Base-by-base conservation (phyloP, 192 early-diverging fungal species). In the Coemansia sp. region DNA sequence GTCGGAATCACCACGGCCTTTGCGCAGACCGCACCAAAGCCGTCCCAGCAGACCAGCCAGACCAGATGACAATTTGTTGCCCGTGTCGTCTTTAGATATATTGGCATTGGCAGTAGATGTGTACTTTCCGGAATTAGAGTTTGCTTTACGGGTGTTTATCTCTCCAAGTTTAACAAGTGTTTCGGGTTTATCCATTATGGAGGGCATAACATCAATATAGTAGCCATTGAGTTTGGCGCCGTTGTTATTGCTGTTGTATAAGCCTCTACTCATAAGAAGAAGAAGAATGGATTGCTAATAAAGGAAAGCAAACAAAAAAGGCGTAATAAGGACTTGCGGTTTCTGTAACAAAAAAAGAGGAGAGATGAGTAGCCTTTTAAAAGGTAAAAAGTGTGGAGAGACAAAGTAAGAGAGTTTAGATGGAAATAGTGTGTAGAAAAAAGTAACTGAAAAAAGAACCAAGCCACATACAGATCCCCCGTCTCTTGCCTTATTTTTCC, bases 181-280 rank as follows among this genome's bases (percentile, higher is more conserved):
- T 48, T 57, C 65, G 32, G 42, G 40, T 10, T 76, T 64, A 37
- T 71, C 66, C 45, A 61, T 54, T 58, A 42, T 77, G 23, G 56
- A 56, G 39, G 71, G 71, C 71, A 73, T 64, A 50, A 43, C 64
- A 42, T 73, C 53, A 40, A 49, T 65, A 65, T 72, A 72, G 23
- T 52, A 18, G 53, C 56, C 19, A 41, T 59, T 15, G 39, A 41
- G 16, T 16, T 59, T 43, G 61, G 23, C 7, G 5, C 8, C 45
- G 61, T 37, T 9, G 19, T 43, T 59, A 43, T 10, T 11, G 5
- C 8, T 62, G 61, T 37, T 9, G 19, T 43, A 39, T 16, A 13
- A 16, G 39, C 57, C 57, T 9, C 59, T 67, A 26, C 65, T 67
- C 65, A 67, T 67, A 40, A 37, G 42, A 48, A 23, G 42, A 48